A percentile compares a stretch with the other conserved stretches of the same genome.
Conservation (phyloP, 192 early-diverging fungal species). For the Umbelopsis isabellina region DNA sequence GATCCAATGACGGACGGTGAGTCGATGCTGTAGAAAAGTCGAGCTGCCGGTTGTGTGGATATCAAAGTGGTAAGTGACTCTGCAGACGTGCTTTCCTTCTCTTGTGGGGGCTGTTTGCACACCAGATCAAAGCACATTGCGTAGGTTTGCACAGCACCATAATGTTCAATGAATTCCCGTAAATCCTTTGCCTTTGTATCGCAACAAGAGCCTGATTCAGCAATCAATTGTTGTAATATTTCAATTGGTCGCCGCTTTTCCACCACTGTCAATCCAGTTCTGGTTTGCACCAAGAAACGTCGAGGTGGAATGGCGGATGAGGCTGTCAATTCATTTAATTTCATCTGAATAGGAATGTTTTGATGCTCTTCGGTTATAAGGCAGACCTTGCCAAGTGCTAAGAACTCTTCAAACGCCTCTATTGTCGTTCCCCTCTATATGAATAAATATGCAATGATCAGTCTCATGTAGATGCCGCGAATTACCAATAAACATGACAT, state of each 20-base stretch:
- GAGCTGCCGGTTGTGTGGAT: constrained; percentile 1
- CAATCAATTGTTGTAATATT: constrained; percentile 64
- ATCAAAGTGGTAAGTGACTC: constrained; percentile 2
- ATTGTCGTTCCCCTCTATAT: constrained; percentile 37
- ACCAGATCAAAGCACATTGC: constrained; percentile 83
- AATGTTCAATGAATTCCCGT: constrained; percentile 51
- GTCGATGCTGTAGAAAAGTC: constrained; percentile 40
- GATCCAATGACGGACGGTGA: constrained; percentile 28
- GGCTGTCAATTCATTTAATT: constrained; percentile 69
- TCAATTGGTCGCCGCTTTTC: constrained; percentile 82
- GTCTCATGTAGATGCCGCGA: background rate
- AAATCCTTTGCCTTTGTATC: constrained; percentile 13
- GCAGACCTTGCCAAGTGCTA: constrained; percentile 83
- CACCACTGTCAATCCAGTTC: constrained; percentile 68
- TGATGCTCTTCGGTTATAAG: constrained; percentile 67
- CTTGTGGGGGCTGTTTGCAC: background rate
- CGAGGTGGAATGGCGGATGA: constrained; percentile 61
- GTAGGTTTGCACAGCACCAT: constrained; percentile 71
- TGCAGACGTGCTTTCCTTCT: background rate
- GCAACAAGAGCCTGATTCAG: constrained; percentile 37
- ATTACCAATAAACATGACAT: background rate
- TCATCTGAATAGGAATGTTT: constrained; percentile 32
- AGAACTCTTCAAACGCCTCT: constrained; percentile 14
- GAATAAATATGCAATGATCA: constrained; percentile 26
- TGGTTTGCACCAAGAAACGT: constrained; percentile 75